A percentile compares a stretch with the other conserved stretches of the same genome.
Conservation (phyloP, 2,329 filamentous ascomycete genomes). For the Ascosphaera apis region DNA sequence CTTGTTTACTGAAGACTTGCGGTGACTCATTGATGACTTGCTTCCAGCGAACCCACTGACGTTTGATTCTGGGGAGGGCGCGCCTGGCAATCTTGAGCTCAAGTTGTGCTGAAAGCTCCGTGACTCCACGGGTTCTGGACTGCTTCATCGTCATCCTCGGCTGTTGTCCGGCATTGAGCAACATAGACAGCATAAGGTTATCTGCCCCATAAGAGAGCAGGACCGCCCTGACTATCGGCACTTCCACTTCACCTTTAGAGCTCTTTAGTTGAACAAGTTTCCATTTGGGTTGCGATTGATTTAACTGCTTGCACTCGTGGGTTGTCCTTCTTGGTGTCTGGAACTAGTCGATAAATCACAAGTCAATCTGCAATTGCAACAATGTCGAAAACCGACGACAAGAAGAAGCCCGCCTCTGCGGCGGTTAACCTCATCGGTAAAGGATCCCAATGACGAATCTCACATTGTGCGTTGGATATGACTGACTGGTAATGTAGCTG, state of each 20-base stretch:
- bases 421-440: slow-evolving; percentile 80
- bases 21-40: too few relatives aligned
- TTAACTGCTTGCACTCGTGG: too few relatives aligned
- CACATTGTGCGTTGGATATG: slow-evolving; percentile 2
- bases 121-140: not conserved
- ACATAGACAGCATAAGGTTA: not conserved
- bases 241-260: too few relatives aligned
- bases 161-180: not conserved
- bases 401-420: slow-evolving; percentile 56
- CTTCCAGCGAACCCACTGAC: too few relatives aligned
- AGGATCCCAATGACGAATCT: slow-evolving; percentile 8
- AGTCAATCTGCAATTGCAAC: slow-evolving; percentile 1
- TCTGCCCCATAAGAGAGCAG: too few relatives aligned
- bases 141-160: not conserved
- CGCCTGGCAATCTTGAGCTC: too few relatives aligned
- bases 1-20: too few relatives aligned
- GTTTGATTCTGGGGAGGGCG: too few relatives aligned
- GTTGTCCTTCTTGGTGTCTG: too few relatives aligned
- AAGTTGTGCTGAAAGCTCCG: not conserved
- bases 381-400: slow-evolving; percentile 1
- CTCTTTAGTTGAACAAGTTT: too few relatives aligned
- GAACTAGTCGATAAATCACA: not conserved
- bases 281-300: too few relatives aligned
- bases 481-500: slow-evolving; percentile 35
- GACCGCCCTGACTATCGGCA: too few relatives aligned